phyloP scores from a whole-genome alignment of 768 basidiomycete species.

The Ephemerocybe angulata region DNA sequence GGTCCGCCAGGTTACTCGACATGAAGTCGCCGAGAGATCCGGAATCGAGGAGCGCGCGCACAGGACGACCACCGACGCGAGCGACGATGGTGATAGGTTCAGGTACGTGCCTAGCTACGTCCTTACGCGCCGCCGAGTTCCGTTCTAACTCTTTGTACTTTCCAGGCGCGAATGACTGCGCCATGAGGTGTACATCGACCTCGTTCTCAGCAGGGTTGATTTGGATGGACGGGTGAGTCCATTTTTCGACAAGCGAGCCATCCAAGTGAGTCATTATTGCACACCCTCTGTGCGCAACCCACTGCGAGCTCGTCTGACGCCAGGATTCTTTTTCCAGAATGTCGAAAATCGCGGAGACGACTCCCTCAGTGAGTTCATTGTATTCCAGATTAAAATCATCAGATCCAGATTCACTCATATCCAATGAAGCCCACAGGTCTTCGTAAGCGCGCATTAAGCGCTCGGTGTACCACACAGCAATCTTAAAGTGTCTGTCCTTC shows the following conservation, averaged over 20 bases:
- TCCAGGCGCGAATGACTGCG: too few species aligned
- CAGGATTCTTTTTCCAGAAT: too few species aligned
- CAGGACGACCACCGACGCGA: conserved; percentile 29
- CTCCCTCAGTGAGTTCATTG: too few species aligned
- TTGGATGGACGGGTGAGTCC: too few species aligned
- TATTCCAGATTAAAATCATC: not conserved
- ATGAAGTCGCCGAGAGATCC: too few species aligned
- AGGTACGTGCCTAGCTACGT: conserved; percentile 15
- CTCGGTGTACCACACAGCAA: not conserved
- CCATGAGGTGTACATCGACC: too few species aligned
- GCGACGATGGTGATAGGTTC: conserved; percentile 31
- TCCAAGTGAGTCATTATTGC: too few species aligned
- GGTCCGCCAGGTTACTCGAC: conserved; percentile 32
- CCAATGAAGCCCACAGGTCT: not conserved
- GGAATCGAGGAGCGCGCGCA: conserved; percentile 31
- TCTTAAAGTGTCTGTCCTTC: not conserved
- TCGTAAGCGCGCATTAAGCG: not conserved
- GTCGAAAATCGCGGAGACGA: too few species aligned
- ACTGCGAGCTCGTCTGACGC: too few species aligned
- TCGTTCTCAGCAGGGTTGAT: too few species aligned
- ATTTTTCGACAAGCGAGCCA: too few species aligned
- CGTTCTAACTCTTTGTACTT: conserved; percentile 7
- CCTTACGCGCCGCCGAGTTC: conserved; percentile 12
- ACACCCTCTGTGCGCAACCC: too few species aligned
- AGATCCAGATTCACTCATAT: not conserved